Evolutionary conservation across 176 grass and related monocot genomes (phyloP).

Genomic region (Typha latifolia): DNA sequence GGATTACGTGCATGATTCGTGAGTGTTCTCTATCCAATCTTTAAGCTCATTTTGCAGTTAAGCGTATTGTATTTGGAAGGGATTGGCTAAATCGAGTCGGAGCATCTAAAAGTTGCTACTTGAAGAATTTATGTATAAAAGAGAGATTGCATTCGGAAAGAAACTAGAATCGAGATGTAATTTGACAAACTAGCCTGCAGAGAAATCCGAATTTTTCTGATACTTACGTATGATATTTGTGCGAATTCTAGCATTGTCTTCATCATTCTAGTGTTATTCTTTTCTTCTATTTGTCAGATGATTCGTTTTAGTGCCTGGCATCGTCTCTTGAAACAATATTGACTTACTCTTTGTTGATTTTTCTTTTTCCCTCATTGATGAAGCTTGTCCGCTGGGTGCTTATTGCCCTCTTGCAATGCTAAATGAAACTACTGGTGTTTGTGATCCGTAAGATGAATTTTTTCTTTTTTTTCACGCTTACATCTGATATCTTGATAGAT

Average conservation of each 20-base stretch:
- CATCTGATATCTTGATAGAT: slow-evolving; percentile 8
- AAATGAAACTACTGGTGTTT: slow-evolving; percentile 43
- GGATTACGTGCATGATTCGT: slow-evolving; percentile 73
- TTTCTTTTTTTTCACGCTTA: slow-evolving; percentile 3
- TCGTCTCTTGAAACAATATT: slow-evolving; percentile 6
- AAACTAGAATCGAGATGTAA: too few relatives aligned
- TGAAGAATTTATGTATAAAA: too few relatives aligned
- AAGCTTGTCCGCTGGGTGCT: slow-evolving; percentile 85
- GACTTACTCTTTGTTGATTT: slow-evolving; percentile 1
- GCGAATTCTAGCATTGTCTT: too few relatives aligned
- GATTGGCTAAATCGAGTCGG: too few relatives aligned
- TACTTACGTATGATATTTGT: too few relatives aligned
- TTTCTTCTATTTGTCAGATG: background rate
- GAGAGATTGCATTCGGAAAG: too few relatives aligned
- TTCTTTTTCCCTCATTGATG: background rate
- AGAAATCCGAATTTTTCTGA: too few relatives aligned
- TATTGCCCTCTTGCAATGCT: slow-evolving; percentile 54
- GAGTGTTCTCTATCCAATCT: slow-evolving; percentile 9
- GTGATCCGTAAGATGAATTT: slow-evolving; percentile 55
- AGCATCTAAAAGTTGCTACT: too few relatives aligned
- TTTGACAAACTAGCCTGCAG: too few relatives aligned
- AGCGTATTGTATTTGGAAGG: too few relatives aligned
- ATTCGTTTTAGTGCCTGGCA: background rate
- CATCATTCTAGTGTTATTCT: too few relatives aligned
- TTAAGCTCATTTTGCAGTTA: too few relatives aligned